A percentile compares a stretch with the other conserved stretches of the same genome.
These are phyloP conservation scores for Psophocarpus tetragonolobus DNA, from an alignment of 306 rosid species.

Conservation along the genomic window DNA sequence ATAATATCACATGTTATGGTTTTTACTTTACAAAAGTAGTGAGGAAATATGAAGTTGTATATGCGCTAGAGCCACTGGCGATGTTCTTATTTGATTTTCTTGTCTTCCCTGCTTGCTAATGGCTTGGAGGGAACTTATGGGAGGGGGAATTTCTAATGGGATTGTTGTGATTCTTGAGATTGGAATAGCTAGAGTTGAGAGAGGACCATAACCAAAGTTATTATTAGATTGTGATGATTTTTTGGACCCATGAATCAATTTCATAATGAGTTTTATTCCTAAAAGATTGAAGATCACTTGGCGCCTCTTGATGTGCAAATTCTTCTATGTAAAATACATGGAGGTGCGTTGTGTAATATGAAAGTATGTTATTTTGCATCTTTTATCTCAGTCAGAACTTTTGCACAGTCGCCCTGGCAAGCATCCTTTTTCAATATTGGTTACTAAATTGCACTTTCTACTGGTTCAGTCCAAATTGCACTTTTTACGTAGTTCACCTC, in stretches of 20 bases:
- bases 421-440: too few species aligned
- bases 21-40: background rate
- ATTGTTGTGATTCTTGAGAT: slow-evolving; percentile 23
- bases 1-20: slow-evolving; percentile 24
- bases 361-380: too few species aligned
- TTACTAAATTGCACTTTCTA: too few species aligned
- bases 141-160: background rate
- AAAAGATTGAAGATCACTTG: too few species aligned
- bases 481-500: too few species aligned
- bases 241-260: slow-evolving; percentile 27
- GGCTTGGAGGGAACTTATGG: slow-evolving; percentile 22
- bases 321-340: too few species aligned
- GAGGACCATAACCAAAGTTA: background rate
- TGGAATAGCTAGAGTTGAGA: slow-evolving; percentile 16
- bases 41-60: slow-evolving; percentile 26
- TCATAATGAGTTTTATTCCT: too few species aligned
- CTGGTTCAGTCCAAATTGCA: too few species aligned
- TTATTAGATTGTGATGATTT: slow-evolving; percentile 21
- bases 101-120: slow-evolving; percentile 6
- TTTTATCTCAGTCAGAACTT: too few species aligned
- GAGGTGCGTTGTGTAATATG: too few species aligned
- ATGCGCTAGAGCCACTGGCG: slow-evolving; percentile 11
- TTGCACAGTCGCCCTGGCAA: too few species aligned
- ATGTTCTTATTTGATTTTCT: slow-evolving; percentile 15
- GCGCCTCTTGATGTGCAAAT: too few species aligned